Evolutionary conservation across 495 filamentous ascomycete species (phyloP).

Genomic region (Podospora pseudoanserina): DNA sequence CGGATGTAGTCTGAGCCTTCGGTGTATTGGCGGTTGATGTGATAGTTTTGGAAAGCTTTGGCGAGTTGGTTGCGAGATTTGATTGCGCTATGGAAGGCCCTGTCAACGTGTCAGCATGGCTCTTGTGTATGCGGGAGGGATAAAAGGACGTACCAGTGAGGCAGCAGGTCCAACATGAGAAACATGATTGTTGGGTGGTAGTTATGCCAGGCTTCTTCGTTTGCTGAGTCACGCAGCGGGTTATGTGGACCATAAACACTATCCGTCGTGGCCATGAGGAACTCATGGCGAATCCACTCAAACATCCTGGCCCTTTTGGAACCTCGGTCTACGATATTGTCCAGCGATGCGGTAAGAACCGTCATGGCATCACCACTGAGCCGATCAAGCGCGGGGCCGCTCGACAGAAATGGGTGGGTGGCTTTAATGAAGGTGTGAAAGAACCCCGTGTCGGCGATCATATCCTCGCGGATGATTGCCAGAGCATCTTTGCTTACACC

Average conservation of each 20-base stretch:
- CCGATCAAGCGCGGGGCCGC: slow-evolving; percentile 22
- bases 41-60: slow-evolving; percentile 20
- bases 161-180: slow-evolving; percentile 21
- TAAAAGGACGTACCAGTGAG: neutral
- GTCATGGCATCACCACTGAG: slow-evolving; percentile 22
- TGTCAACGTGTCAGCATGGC: neutral
- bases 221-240: slow-evolving; percentile 20
- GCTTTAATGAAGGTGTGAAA: slow-evolving; percentile 12
- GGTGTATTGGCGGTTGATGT: slow-evolving; percentile 18
- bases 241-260: slow-evolving; percentile 24
- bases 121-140: neutral
- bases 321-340: neutral
- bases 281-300: slow-evolving; percentile 18
- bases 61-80: slow-evolving; percentile 20
- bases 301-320: slow-evolving; percentile 8
- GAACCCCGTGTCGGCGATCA: slow-evolving; percentile 20
- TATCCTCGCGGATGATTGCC: slow-evolving; percentile 17
- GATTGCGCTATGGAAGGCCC: slow-evolving; percentile 12
- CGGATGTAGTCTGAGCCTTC: slow-evolving; percentile 21
- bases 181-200: slow-evolving; percentile 9
- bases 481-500: slow-evolving; percentile 22
- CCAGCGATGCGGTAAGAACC: slow-evolving; percentile 16
- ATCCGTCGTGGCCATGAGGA: slow-evolving; percentile 19
- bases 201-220: slow-evolving; percentile 16
- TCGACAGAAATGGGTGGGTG: slow-evolving; percentile 11